These are phyloP conservation scores for Lachnellula occidentalis DNA, from an alignment of 2,329 filamentous ascomycete species.

Conservation along the genomic window DNA sequence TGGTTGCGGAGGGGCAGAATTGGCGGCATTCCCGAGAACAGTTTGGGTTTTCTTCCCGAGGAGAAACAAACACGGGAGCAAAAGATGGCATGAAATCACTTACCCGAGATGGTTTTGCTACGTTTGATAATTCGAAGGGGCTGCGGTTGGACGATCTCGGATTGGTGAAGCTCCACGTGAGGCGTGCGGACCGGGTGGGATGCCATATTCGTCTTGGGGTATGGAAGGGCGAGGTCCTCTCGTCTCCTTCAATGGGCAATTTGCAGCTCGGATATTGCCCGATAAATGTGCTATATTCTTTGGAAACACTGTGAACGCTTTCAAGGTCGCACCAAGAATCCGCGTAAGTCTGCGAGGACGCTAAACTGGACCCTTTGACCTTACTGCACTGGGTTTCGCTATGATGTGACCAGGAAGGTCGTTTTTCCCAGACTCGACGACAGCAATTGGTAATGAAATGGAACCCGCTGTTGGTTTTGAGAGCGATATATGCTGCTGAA, in stretches of 20 bases:
- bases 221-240: neutral
- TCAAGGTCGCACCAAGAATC: conserved; percentile 35
- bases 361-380: conserved; percentile 30
- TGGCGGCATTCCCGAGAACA: too few relatives aligned
- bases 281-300: conserved; percentile 24
- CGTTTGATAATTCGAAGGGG: conserved; percentile 48
- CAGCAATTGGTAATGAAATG: conserved; percentile 17
- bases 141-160: conserved; percentile 34
- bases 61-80: too few relatives aligned
- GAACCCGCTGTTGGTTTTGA: conserved; percentile 25
- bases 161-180: conserved; percentile 32
- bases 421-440: conserved; percentile 19
- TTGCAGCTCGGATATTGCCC: conserved; percentile 10
- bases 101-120: conserved; percentile 27
- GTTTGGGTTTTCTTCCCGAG: too few relatives aligned
- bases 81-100: too few relatives aligned
- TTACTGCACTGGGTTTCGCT: conserved; percentile 26
- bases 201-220: conserved; percentile 32
- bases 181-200: conserved; percentile 25
- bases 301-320: conserved; percentile 26
- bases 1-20: too few relatives aligned
- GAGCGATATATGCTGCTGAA: conserved; percentile 29
- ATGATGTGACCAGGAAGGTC: conserved; percentile 27
- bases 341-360: conserved; percentile 30
- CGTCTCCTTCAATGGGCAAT: conserved; percentile 7